Conservation (phyloP, 2,329 filamentous ascomycete species). For the Exserohilum turcica region DNA sequence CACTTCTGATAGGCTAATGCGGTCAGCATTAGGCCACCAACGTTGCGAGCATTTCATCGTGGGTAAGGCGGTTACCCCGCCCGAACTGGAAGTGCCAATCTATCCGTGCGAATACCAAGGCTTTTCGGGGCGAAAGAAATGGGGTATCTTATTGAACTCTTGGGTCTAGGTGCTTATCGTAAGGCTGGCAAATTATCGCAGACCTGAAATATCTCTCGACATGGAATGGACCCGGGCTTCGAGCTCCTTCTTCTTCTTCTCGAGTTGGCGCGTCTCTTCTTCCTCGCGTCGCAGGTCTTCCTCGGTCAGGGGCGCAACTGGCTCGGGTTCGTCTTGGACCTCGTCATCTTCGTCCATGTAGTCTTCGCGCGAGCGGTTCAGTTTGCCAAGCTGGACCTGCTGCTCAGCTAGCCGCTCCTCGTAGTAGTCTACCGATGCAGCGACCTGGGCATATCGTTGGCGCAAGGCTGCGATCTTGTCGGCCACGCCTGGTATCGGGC, state of each 20-base stretch:
- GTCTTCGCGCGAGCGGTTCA: conserved; percentile 68
- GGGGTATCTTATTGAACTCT: conserved; percentile 15
- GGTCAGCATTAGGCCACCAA: not conserved
- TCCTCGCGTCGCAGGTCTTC: conserved; percentile 73
- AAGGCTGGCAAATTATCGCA: conserved; percentile 43
- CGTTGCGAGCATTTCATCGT: not conserved
- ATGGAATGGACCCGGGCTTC: conserved; percentile 70
- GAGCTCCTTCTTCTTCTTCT: conserved; percentile 65
- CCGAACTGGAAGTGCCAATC: not conserved
- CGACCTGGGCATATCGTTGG: conserved; percentile 71
- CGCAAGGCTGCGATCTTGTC: conserved; percentile 77
- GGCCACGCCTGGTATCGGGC: conserved; percentile 74
- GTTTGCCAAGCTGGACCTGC: conserved; percentile 70
- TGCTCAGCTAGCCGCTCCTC: conserved; percentile 81
- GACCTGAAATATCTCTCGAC: conserved; percentile 69
- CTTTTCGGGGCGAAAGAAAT: conserved; percentile 1
- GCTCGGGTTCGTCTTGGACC: conserved; percentile 47
- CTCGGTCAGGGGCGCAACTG: conserved; percentile 62
- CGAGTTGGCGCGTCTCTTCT: conserved; percentile 68
- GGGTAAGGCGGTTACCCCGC: not conserved
- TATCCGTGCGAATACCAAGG: not conserved
- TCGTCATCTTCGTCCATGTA: conserved; percentile 61
- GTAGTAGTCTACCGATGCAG: conserved; percentile 76
- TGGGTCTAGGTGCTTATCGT: conserved; percentile 1
- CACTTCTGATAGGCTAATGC: not conserved